Base-by-base conservation (phyloP, 352 stramenopile genomes). In the Globisporangium carolinianum region DNA sequence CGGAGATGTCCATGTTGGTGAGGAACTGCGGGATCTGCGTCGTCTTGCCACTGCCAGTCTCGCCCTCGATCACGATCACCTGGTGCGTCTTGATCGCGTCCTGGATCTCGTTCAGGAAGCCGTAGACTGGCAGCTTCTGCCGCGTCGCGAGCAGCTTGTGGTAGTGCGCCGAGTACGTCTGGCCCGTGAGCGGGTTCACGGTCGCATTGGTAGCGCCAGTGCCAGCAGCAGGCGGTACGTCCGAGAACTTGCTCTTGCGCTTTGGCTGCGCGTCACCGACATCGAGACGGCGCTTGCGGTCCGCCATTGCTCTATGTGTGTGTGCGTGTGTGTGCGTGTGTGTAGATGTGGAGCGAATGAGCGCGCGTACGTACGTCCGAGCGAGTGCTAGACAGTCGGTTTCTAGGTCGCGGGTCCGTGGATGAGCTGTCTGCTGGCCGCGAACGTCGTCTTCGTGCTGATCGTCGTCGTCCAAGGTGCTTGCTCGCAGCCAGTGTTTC, bases 31-130 rank as follows among this genome's bases (percentile, higher is more conserved):
- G 94, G 71, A 97, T 96, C 75, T 98, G 90, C 51, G 94, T 98
- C 11, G 91, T 99, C 73, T 99, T 99, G 57, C 96, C 96, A 57
- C 75, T 96, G 43, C 97, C 97, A 7, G 97, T 99, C 72, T 99
- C 97, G 66, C 97, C 97, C 64, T 99, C 97, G 15, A 99, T 93
- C 12, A 99, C 96, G 42, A 99, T 85, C 32, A 98, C 94, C 58
- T 91, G 90, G 71, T 98, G 85, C 37, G 96, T 85, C 68, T 91
- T 87, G 6, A 99, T 86, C 43, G 96, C 96, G 41, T 87, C 74
- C 60, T 99, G 75, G 73, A 99, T 98, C 66, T 99, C 87, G 52
- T 97, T 76, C 54, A 98, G 73, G 70, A 99, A 99, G 24, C 88
- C 76, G 76, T 95, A 99, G 41, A 99, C 96, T 0, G 97, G 98